Evolutionary conservation across 371 early-diverging fungal species (phyloP).

Genomic region (Mucor velutinosus): DNA sequence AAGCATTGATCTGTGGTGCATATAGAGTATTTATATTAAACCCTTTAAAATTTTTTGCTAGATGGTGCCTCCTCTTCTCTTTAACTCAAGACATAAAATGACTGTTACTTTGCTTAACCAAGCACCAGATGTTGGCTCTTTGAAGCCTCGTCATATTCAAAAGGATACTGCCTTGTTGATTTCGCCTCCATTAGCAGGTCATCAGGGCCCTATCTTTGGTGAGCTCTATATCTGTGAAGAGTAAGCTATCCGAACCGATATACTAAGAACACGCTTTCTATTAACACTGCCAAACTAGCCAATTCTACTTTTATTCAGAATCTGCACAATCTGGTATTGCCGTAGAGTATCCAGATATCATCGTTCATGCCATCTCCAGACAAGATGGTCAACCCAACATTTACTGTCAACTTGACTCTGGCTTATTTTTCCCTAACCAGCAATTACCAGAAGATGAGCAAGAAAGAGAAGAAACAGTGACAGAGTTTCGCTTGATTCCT

Average conservation of each 20-base stretch:
- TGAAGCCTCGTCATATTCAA: slow-evolving; percentile 38
- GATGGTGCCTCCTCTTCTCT: background rate
- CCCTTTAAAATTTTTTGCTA: background rate
- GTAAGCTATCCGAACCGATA: slow-evolving; percentile 20
- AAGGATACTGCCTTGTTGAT: slow-evolving; percentile 34
- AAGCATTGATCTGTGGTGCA: background rate
- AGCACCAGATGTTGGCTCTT: slow-evolving; percentile 34
- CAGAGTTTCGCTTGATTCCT: slow-evolving; percentile 72
- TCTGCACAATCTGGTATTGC: slow-evolving; percentile 53
- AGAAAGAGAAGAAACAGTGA: slow-evolving; percentile 57
- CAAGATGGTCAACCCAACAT: slow-evolving; percentile 64
- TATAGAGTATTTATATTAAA: background rate
- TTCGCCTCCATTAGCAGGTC: slow-evolving; percentile 44
- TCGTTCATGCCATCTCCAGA: slow-evolving; percentile 82
- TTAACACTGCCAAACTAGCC: slow-evolving; percentile 18
- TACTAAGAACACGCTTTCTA: background rate
- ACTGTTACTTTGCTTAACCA: slow-evolving; percentile 45
- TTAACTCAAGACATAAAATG: slow-evolving; percentile 22
- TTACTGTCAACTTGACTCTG: slow-evolving; percentile 75
- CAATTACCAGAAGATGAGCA: slow-evolving; percentile 53
- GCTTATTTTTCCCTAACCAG: slow-evolving; percentile 44
- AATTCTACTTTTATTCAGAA: slow-evolving; percentile 59
- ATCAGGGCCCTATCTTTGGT: slow-evolving; percentile 32
- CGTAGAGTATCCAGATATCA: slow-evolving; percentile 74
- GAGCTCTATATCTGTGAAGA: slow-evolving; percentile 45